These are phyloP conservation scores for Saccharomycopsis capsularis DNA, from an alignment of 805 yeast genomes.

Conservation along the genomic window DNA sequence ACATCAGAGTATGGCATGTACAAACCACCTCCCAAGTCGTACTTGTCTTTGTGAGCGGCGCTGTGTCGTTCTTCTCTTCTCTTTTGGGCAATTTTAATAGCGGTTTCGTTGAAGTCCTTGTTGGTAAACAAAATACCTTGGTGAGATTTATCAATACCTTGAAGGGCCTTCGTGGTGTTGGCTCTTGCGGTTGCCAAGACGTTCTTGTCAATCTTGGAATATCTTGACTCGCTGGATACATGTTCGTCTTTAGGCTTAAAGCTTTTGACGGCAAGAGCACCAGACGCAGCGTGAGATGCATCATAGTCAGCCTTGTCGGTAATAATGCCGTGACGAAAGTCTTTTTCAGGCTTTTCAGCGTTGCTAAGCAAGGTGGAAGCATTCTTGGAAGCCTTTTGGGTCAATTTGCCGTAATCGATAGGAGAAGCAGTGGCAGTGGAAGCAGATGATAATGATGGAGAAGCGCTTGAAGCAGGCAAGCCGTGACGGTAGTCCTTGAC, in stretches of 20 bases:
- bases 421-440: background rate
- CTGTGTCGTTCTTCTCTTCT: constrained; percentile 50
- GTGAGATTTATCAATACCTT: constrained; percentile 35
- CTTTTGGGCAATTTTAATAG: constrained; percentile 69
- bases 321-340: background rate
- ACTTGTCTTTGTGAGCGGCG: constrained; percentile 26
- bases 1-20: constrained; percentile 69
- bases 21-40: constrained; percentile 82
- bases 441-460: background rate
- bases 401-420: constrained; percentile 40
- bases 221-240: background rate
- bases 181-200: constrained; percentile 25
- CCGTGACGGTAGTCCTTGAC: constrained; percentile 10
- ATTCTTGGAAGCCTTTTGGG: constrained; percentile 37
- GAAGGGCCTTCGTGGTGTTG: constrained; percentile 34
- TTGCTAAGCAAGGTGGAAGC: constrained; percentile 38
- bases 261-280: constrained; percentile 48
- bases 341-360: constrained; percentile 18
- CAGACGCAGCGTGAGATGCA: constrained; percentile 44
- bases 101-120: constrained; percentile 60
- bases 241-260: constrained; percentile 24
- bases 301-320: constrained; percentile 23
- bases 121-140: constrained; percentile 35
- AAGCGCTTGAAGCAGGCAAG: background rate
- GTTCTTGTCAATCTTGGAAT: constrained; percentile 11